Evolutionary conservation across 176 grass and related monocot genomes (phyloP), one percentile per base, ranked within the genome.

Genomic region (Chloris gayana): DNA sequence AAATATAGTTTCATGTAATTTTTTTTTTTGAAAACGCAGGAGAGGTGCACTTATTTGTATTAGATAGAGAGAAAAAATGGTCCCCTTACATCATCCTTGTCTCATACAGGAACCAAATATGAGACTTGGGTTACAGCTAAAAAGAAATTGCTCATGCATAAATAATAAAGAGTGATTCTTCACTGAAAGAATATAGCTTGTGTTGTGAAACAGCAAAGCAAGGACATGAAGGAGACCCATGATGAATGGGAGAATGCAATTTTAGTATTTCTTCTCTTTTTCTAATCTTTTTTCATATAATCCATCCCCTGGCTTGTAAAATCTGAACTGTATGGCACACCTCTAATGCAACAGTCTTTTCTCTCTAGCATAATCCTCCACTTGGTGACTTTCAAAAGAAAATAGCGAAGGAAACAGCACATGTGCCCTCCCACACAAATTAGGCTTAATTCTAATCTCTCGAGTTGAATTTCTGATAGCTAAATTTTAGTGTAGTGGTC

Each of bases 1-100:
- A 70, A 45, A 84, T n/a, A 80, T 25, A 80, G 2, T 31, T 65
- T 15, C n/a, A 6, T 27, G 44, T 39, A 37, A 85, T 74, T 57
- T 80, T 37, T 11, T 62, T n/a, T n/a, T n/a, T n/a, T n/a, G n/a
- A n/a, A n/a, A n/a, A n/a, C n/a, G n/a, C n/a, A n/a, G n/a, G n/a
- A n/a, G n/a, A n/a, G n/a, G n/a, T n/a, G n/a, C n/a, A n/a, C n/a
- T n/a, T n/a, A n/a, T n/a, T n/a, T n/a, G n/a, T n/a, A n/a, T n/a
- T n/a, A n/a, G n/a, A n/a, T n/a, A n/a, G n/a, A n/a, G n/a, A n/a
- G n/a, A n/a, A n/a, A n/a, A n/a, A n/a, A n/a, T n/a, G n/a, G n/a
- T n/a, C n/a, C n/a, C n/a, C n/a, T n/a, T n/a, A n/a, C n/a, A n/a
- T n/a, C n/a, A n/a, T n/a, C n/a, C n/a, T n/a, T n/a, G n/a, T n/a